A percentile compares a stretch with the other conserved stretches of the same genome.
Evolutionary conservation across 495 filamentous ascomycete genomes (phyloP).

Genomic region (Xylaria castorea): DNA sequence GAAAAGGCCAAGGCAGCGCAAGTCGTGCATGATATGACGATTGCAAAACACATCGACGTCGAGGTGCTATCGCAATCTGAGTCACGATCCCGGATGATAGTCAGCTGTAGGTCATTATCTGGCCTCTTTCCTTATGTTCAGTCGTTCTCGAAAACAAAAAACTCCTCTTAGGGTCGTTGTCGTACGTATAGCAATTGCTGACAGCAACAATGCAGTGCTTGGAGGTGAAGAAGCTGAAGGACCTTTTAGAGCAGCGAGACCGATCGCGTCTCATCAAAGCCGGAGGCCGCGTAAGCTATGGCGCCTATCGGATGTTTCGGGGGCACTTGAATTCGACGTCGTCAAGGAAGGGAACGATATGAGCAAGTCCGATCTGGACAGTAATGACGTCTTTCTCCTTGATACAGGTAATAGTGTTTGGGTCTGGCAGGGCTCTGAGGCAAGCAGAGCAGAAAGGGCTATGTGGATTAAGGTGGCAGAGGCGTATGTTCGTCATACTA

Average conservation of each 20-base stretch:
- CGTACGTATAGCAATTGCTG: neutral
- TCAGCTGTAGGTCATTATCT: constrained; percentile 34
- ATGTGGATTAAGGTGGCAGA: constrained; percentile 65
- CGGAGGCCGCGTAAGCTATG: constrained; percentile 56
- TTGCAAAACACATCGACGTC: constrained; percentile 66
- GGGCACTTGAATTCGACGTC: constrained; percentile 57
- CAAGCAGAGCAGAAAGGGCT: constrained; percentile 60
- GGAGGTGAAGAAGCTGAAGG: constrained; percentile 53
- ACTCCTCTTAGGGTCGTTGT: neutral
- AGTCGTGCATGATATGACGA: constrained; percentile 66
- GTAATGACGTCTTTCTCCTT: constrained; percentile 65
- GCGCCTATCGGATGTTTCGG: constrained; percentile 62
- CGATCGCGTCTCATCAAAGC: constrained; percentile 39
- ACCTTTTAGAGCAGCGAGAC: constrained; percentile 49
- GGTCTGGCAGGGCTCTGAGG: constrained; percentile 65
- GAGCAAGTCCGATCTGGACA: constrained; percentile 53
- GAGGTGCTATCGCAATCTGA: constrained; percentile 67
- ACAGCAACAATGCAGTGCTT: constrained; percentile 43
- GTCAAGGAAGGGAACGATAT: constrained; percentile 58
- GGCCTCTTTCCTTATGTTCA: neutral
- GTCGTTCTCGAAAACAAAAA: neutral
- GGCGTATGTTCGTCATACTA: constrained; percentile 57
- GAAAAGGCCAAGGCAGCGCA: constrained; percentile 69
- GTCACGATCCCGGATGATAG: constrained; percentile 56
- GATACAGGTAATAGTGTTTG: constrained; percentile 59